Percentiles rank a stretch among this genome's conserved stretches.
Conservation (phyloP, 2,329 filamentous ascomycete genomes). For the Incumbomyces lentus region DNA sequence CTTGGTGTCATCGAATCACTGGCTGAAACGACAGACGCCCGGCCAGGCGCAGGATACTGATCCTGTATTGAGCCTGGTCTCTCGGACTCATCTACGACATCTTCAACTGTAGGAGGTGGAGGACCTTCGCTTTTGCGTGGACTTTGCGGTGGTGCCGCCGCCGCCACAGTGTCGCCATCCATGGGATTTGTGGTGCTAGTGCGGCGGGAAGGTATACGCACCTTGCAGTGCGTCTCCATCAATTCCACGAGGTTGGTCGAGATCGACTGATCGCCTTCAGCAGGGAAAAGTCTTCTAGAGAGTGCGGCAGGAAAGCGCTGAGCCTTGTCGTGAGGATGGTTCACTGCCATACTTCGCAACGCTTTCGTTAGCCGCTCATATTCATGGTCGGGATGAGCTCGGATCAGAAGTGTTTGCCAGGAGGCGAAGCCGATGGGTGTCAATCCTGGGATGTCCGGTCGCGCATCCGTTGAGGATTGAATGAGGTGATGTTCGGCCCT, state of each 20-base stretch:
- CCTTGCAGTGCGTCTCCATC: conserved; percentile 43
- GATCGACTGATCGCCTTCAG: conserved; percentile 44
- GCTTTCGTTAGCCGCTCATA: conserved; percentile 59
- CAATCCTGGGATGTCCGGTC: conserved; percentile 52
- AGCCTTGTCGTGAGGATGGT: conserved; percentile 51
- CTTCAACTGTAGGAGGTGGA: conserved; percentile 4
- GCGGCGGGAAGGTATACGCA: conserved; percentile 29
- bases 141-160: conserved; percentile 18
- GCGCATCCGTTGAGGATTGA: conserved; percentile 41
- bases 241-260: conserved; percentile 52
- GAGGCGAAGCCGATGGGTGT: conserved; percentile 57
- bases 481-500: conserved; percentile 55
- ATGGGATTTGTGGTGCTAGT: conserved; percentile 22
- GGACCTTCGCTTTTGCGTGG: conserved; percentile 12
- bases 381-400: conserved; percentile 67
- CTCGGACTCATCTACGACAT: conserved; percentile 25
- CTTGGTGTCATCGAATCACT: conserved; percentile 23
- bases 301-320: conserved; percentile 73
- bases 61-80: not conserved
- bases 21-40: not conserved
- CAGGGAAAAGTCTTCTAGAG: conserved; percentile 61
- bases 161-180: conserved; percentile 26
- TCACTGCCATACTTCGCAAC: conserved; percentile 61
- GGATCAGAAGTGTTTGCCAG: conserved; percentile 64
- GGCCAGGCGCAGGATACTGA: not conserved